Conservation (phyloP, 2,329 filamentous ascomycete species). For the Geosmithia putterillii region DNA sequence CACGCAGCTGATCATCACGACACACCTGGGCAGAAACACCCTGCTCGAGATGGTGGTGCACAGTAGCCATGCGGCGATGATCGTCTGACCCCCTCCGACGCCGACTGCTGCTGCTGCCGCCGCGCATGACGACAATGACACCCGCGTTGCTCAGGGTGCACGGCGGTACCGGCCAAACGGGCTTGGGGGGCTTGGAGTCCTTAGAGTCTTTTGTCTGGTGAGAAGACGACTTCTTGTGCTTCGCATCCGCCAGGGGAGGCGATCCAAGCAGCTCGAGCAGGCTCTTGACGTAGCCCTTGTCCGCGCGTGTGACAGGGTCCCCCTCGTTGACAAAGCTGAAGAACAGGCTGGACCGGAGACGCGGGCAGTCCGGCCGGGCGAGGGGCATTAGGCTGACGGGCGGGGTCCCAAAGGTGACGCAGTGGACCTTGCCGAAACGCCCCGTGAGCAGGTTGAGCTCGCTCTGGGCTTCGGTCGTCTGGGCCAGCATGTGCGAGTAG, state of each 20-base stretch:
- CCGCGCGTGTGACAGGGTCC: conserved; percentile 66
- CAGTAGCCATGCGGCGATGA: conserved; percentile 22
- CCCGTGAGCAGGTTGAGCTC: conserved; percentile 58
- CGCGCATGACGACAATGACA: conserved; percentile 52
- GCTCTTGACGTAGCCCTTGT: conserved; percentile 62
- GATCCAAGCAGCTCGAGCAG: conserved; percentile 59
- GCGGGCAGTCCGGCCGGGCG: conserved; percentile 36
- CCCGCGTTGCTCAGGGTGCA: conserved; percentile 60
- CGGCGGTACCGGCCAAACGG: conserved; percentile 53
- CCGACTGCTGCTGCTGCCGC: too few species aligned
- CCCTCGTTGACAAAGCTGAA: conserved; percentile 76
- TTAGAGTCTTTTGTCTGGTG: background rate
- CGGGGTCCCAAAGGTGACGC: conserved; percentile 75
- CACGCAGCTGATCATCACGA: conserved; percentile 54
- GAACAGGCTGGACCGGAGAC: conserved; percentile 50
- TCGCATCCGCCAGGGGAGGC: conserved; percentile 22
- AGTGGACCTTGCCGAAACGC: conserved; percentile 70
- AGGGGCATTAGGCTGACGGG: conserved; percentile 64
- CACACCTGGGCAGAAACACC: conserved; percentile 58
- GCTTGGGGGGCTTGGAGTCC: conserved; percentile 13
- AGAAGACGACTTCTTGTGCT: conserved; percentile 1
- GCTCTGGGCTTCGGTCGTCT: conserved; percentile 39
- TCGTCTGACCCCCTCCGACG: conserved; percentile 28
- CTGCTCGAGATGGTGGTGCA: conserved; percentile 37
- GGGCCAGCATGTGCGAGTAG: conserved; percentile 69